These are phyloP conservation scores for Brassica napus DNA, from an alignment of 345 rosid genomes.

Conservation along the genomic window Da-Ae NC_063445.1:18562001-18562500, in stretches of 20 bases:
- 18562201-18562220: neutral
- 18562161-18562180: conserved; percentile 11
- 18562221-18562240: neutral
- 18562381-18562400: neutral
- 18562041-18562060: conserved; percentile 19
- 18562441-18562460: neutral
- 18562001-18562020: conserved; percentile 27
- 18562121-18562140: conserved; percentile 28
- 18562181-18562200: conserved; percentile 18
- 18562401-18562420: neutral
- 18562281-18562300: conserved; percentile 3
- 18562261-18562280: neutral
- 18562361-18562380: neutral
- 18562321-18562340: neutral
- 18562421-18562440: neutral
- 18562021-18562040: neutral
- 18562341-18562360: neutral
- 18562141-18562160: conserved; percentile 22
- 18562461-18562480: neutral
- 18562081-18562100: conserved; percentile 21
- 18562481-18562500: neutral
- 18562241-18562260: neutral
- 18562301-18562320: neutral
- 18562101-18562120: conserved; percentile 26
- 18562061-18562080: conserved; percentile 14